These are phyloP conservation scores for Syncephalis fuscata DNA, from an alignment of 371 early-diverging fungal species.

Conservation along the genomic window DNA sequence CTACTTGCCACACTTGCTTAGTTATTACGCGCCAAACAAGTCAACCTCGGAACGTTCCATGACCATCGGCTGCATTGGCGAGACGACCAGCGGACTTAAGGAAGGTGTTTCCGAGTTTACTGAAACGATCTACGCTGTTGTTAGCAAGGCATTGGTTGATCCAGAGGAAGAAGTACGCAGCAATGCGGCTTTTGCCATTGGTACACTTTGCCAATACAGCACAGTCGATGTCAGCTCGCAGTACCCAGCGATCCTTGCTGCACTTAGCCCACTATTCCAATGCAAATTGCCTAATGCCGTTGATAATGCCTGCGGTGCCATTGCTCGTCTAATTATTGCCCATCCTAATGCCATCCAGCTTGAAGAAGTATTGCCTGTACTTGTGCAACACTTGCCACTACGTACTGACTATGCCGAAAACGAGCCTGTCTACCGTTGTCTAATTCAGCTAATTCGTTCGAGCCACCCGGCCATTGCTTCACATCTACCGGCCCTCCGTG, in stretches of 20 bases:
- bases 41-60: slow-evolving; percentile 66
- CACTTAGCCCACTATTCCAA: slow-evolving; percentile 55
- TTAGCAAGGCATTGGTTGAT: slow-evolving; percentile 53
- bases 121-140: slow-evolving; percentile 37
- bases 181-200: slow-evolving; percentile 73
- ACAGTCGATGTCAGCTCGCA: slow-evolving; percentile 50
- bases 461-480: slow-evolving; percentile 29
- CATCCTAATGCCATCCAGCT: slow-evolving; percentile 53
- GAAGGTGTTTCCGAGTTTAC: slow-evolving; percentile 58
- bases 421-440: slow-evolving; percentile 50
- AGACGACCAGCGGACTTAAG: slow-evolving; percentile 59
- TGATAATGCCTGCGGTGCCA: slow-evolving; percentile 85
- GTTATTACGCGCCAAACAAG: slow-evolving; percentile 44
- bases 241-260: slow-evolving; percentile 48
- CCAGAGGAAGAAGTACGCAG: slow-evolving; percentile 67
- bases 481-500: background rate
- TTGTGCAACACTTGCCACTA: slow-evolving; percentile 51
- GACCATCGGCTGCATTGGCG: slow-evolving; percentile 78
- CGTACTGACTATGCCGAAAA: slow-evolving; percentile 70
- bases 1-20: slow-evolving; percentile 64
- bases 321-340: slow-evolving; percentile 58
- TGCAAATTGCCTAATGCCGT: slow-evolving; percentile 41
- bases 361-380: slow-evolving; percentile 43
- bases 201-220: slow-evolving; percentile 48
- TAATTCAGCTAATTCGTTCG: slow-evolving; percentile 41